Evolutionary conservation across 139 green algal species (phyloP), one percentile per base, ranked within the genome.

Genomic region (Chlamydomonas schloesseri): DNA sequence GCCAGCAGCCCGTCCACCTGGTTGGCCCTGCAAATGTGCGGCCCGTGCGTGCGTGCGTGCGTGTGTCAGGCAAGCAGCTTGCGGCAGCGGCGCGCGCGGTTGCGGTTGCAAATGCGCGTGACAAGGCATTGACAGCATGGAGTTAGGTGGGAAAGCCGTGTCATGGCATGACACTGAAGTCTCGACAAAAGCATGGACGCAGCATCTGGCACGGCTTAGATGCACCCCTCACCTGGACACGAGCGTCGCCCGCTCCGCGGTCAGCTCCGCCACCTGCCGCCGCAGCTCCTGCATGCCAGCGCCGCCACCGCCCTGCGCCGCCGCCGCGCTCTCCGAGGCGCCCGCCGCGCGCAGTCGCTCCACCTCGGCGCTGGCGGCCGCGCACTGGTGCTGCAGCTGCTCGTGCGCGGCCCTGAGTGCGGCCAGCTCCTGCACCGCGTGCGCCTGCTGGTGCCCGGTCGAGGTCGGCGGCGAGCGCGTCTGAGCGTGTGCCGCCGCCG

Each of bases 181-280:
- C 42, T n/a, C n/a, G n/a, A n/a, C n/a, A n/a, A n/a, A n/a, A 50
- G 42, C 42, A 13, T 8, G 42, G 42, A 50, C 42, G 42, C 42
- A 8, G 42, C 42, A 8, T 8, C 8, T 50, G 5, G 42, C 29
- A 29, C 29, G 36, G 4, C 6, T 70, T 1, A 31, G 28, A 6
- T 34, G 4, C 64, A 33, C 64, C 17, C 11, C 75, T 20, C 71
- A 75, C 84, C 74, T 79, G 50, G 80, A 42, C 50, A 77, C 34
- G 24, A 77, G 50, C 31, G n/a, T 18, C 21, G 80, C 50, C 31
- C 50, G 47, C 68, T 86, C 80, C 17, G 36, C 57, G 33, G 71
- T 53, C 67, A 86, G 67, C 80, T 86, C 80, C 80, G 62, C 20
- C 24, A 86, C 29, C 68, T 86, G 80, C 68, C 68, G 80, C 80